phyloP scores from a whole-genome alignment of 805 yeast species.

The Barnettozyma sucrosica region DNA sequence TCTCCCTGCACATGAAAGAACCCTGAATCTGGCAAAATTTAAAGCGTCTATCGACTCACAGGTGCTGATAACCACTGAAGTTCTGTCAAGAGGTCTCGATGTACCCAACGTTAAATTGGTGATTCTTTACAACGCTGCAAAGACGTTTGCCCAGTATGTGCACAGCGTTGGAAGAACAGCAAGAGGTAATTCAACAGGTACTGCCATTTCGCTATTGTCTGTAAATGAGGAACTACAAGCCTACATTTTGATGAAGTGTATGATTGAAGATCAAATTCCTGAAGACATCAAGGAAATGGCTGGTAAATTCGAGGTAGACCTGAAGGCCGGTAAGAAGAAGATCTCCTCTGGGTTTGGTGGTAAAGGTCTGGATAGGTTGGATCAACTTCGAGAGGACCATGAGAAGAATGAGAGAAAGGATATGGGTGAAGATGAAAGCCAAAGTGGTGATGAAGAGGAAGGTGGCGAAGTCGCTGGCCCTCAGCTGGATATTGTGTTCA shows the following conservation, averaged over 20 bases:
- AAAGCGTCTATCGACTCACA: slow-evolving; percentile 38
- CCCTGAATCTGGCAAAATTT: slow-evolving; percentile 66
- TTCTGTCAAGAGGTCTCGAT: slow-evolving; percentile 92
- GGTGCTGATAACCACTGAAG: slow-evolving; percentile 83
- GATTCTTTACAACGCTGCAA: slow-evolving; percentile 76
- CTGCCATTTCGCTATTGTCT: slow-evolving; percentile 67
- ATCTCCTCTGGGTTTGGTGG: slow-evolving; percentile 86
- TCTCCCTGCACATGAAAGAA: slow-evolving; percentile 78
- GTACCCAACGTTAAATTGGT: slow-evolving; percentile 82
- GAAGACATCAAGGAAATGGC: slow-evolving; percentile 46
- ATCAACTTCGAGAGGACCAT: slow-evolving; percentile 49
- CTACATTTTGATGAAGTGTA: slow-evolving; percentile 40
- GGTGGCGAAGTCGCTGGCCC: slow-evolving; percentile 17
- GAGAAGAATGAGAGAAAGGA: slow-evolving; percentile 32
- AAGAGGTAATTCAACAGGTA: slow-evolving; percentile 70
- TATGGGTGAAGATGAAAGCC: slow-evolving; percentile 20
- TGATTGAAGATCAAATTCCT: slow-evolving; percentile 51
- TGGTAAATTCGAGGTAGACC: slow-evolving; percentile 47
- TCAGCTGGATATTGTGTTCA: slow-evolving; percentile 40
- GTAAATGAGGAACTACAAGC: slow-evolving; percentile 64
- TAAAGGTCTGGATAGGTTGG: slow-evolving; percentile 76
- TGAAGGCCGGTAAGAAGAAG: slow-evolving; percentile 61
- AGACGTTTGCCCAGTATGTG: slow-evolving; percentile 89
- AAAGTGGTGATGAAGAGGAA: slow-evolving; percentile 23
- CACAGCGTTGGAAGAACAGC: slow-evolving; percentile 97